Conservation (phyloP, 257 asterid species). For the Primulina huaijiensis region DNA sequence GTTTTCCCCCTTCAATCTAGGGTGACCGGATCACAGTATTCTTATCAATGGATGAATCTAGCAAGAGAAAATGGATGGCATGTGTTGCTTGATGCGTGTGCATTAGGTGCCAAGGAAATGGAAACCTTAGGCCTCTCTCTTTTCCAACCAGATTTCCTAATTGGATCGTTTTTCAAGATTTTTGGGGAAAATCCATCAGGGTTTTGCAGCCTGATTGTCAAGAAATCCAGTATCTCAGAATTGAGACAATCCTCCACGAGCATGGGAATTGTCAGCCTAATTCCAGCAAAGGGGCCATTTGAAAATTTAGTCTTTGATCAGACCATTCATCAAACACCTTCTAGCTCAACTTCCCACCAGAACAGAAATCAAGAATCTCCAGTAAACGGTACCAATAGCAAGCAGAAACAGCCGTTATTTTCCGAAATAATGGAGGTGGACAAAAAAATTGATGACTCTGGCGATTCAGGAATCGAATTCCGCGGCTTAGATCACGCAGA, state of each 20-base stretch:
- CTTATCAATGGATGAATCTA: slow-evolving; percentile 78
- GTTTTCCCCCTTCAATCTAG: slow-evolving; percentile 80
- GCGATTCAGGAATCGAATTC: slow-evolving; percentile 33
- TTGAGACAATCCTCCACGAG: slow-evolving; percentile 34
- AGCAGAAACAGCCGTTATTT: slow-evolving; percentile 24
- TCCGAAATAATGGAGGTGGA: slow-evolving; percentile 31
- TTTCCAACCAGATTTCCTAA: slow-evolving; percentile 67
- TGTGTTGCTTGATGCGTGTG: slow-evolving; percentile 71
- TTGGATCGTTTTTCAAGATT: slow-evolving; percentile 68
- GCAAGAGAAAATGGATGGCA: slow-evolving; percentile 90
- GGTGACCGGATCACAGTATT: slow-evolving; percentile 59
- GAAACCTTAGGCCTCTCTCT: slow-evolving; percentile 82
- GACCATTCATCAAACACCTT: slow-evolving; percentile 17
- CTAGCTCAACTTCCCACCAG: slow-evolving; percentile 23
- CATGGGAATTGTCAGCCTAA: slow-evolving; percentile 58
- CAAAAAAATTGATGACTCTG: not conserved
- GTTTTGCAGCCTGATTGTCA: slow-evolving; percentile 65
- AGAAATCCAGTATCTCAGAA: slow-evolving; percentile 42
- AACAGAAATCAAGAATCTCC: slow-evolving; percentile 21
- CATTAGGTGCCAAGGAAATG: slow-evolving; percentile 79
- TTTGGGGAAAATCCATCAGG: slow-evolving; percentile 88
- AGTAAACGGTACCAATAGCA: slow-evolving; percentile 13
- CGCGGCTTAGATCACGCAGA: slow-evolving; percentile 77
- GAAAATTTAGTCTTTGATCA: slow-evolving; percentile 20
- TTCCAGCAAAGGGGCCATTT: slow-evolving; percentile 30